Base-by-base conservation (phyloP, 805 yeast species). In the Clavispora carvajalis region DNA sequence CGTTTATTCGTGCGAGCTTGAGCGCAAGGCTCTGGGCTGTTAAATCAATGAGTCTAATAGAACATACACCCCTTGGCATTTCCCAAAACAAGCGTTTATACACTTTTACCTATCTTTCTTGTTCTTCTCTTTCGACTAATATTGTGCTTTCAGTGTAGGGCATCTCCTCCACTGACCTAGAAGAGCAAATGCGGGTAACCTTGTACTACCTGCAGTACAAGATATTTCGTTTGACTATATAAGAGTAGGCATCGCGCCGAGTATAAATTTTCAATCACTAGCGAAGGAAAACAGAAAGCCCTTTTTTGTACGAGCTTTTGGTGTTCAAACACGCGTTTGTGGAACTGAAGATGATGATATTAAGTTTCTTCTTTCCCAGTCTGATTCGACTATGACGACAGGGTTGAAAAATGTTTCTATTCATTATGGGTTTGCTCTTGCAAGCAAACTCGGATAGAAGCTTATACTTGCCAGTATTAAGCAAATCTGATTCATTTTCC, bases 371-470 rank as follows among this genome's bases (percentile, higher is more conserved):
- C 90, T 83, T 84, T 84, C 90, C 89, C 85, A 78, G 86, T 82
- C 86, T 75, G 86, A 79, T 69, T 78, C 90, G 93, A 84, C 90
- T 81, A 82, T 84, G 93, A 83, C 88, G 90, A 84, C 80, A 79
- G 74, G 89, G 88, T 76, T 73, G 77, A 75, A 59, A 74, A 69
- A 57, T 58, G 77, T 66, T 61, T 60, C 55, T 37, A 37, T 46
- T 48, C 54, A 52, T 57, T 51, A 54, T 54, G 58, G 57, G 61
- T 52, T 64, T 60, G 60, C 66, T 55, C 57, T 60, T 59, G 61
- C 64, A 61, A 58, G 62, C 53, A 62, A 60, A 62, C 59, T 57
- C 59, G 58, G 53, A 51, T 56, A 53, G 62, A 73, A 73, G 74
- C 88, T 81, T 80, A 76, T 82, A 81, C 90, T 84, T 82, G 93